phyloP scores from a whole-genome alignment of 257 asterid genomes.

The Solanum tarijense region DNA sequence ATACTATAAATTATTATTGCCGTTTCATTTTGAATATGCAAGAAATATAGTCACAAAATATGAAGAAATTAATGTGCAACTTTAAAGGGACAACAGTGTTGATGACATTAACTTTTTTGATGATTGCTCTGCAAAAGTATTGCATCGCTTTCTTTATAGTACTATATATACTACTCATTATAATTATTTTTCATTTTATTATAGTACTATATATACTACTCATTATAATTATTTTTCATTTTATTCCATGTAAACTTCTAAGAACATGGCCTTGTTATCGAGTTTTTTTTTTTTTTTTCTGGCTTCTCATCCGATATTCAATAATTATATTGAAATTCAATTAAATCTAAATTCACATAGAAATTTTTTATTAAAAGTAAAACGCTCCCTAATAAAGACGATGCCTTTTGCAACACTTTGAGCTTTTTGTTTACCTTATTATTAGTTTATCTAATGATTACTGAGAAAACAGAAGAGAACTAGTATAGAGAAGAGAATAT shows the following conservation, averaged over 20 bases:
- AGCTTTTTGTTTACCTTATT: not conserved
- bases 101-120: not conserved
- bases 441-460: too few species aligned
- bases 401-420: not conserved
- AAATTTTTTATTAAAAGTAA: too few species aligned
- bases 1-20: not conserved
- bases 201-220: not conserved
- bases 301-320: not conserved
- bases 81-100: not conserved
- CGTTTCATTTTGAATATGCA: not conserved
- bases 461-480: too few species aligned
- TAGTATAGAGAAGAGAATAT: too few species aligned
- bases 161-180: not conserved
- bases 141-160: not conserved
- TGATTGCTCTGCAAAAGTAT: not conserved
- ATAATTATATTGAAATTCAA: too few species aligned
- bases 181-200: not conserved
- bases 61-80: not conserved
- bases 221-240: not conserved
- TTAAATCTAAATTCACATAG: too few species aligned
- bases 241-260: not conserved
- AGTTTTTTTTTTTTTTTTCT: not conserved
- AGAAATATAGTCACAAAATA: not conserved
- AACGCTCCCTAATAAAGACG: too few species aligned
- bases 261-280: not conserved